Evolutionary conservation across 1,284 basidiomycete genomes (phyloP).

Genomic region (Boletellus dicymbophilus): DNA sequence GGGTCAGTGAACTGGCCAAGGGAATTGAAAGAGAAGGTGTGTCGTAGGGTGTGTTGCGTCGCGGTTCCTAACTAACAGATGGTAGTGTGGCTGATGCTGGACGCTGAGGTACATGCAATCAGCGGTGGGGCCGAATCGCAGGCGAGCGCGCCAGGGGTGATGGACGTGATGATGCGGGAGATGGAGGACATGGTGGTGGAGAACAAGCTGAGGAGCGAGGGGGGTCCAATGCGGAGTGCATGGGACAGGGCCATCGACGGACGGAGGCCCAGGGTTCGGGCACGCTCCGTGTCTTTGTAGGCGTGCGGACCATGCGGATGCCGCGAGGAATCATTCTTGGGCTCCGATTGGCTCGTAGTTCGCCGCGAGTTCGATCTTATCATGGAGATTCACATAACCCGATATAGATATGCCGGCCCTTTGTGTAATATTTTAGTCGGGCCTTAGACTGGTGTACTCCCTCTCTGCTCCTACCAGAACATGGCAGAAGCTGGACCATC

Average conservation of each 20-base stretch:
- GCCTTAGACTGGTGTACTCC: no score
- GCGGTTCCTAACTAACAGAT: conserved; percentile 2
- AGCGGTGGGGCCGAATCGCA: not conserved
- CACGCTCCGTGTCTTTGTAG: conserved; percentile 33
- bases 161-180: conserved; percentile 47
- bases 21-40: conserved; percentile 32
- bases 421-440: conserved; percentile 12
- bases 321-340: conserved; percentile 6
- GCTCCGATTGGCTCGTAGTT: conserved; percentile 6
- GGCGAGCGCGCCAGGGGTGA: conserved; percentile 38
- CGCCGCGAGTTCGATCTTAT: conserved; percentile 21
- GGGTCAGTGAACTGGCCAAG: conserved; percentile 19
- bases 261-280: conserved; percentile 9
- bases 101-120: conserved; percentile 16
- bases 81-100: conserved; percentile 26
- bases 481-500: not conserved
- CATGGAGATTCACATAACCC: conserved; percentile 9
- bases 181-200: conserved; percentile 69
- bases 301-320: conserved; percentile 17
- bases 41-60: conserved; percentile 4
- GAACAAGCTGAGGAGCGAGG: conserved; percentile 51
- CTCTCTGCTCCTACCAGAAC: not conserved
- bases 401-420: conserved; percentile 15
- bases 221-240: conserved; percentile 51
- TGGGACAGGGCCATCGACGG: conserved; percentile 45